Conservation (phyloP, 2,329 filamentous ascomycete genomes). For the Byssothecium circinans region DNA sequence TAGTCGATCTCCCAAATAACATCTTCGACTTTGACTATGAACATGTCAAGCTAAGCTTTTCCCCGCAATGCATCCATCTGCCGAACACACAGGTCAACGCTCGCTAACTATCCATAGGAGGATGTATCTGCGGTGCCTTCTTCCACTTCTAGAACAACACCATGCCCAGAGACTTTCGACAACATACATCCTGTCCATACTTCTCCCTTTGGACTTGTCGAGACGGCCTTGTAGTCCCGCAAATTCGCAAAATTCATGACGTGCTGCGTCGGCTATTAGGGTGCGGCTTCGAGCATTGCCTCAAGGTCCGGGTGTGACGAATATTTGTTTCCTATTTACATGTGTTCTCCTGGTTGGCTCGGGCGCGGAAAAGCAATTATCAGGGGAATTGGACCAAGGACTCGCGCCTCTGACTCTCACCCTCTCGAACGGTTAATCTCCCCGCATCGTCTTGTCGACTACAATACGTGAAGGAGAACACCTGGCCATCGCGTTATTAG, state of each 20-base stretch:
- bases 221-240: neutral
- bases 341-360: slow-evolving; percentile 20
- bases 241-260: neutral
- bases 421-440: slow-evolving; percentile 25
- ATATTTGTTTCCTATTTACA: slow-evolving; percentile 19
- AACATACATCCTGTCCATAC: neutral
- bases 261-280: slow-evolving; percentile 15
- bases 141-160: neutral
- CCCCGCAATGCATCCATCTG: slow-evolving; percentile 34
- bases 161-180: neutral
- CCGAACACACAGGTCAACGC: slow-evolving; percentile 23
- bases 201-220: neutral
- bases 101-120: slow-evolving; percentile 12
- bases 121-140: slow-evolving; percentile 4
- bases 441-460: slow-evolving; percentile 21
- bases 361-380: slow-evolving; percentile 24
- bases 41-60: slow-evolving; percentile 29
- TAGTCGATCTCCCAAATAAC: slow-evolving; percentile 20
- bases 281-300: slow-evolving; percentile 15
- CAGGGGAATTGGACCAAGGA: slow-evolving; percentile 20
- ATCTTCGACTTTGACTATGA: slow-evolving; percentile 16
- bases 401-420: slow-evolving; percentile 14
- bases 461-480: slow-evolving; percentile 27
- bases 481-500: slow-evolving; percentile 12
- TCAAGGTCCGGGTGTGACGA: slow-evolving; percentile 22